Base-by-base conservation (phyloP, 768 basidiomycete genomes). In the Russula sp. region DNA sequence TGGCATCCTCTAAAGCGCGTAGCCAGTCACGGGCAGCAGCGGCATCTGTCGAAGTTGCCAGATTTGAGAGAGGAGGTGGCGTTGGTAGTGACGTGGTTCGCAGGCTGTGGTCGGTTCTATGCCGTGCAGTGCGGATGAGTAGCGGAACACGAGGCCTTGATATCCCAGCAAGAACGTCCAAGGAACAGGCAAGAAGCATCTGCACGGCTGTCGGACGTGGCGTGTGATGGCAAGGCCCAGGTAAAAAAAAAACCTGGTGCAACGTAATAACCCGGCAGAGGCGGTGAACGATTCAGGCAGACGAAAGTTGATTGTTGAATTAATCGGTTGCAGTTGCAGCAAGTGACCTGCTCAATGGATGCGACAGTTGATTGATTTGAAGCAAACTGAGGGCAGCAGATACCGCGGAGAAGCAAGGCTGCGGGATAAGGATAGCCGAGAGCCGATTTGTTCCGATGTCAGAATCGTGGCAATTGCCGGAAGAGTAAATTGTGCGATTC, bases 11-110 rank as follows among this genome's bases (percentile, higher is more conserved):
- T 58, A 55, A 69, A 69, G 0, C 50, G 34, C 13, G 36, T 26
- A 69, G 13, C 68, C 68, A 69, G 51, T 67, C 66, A n/a, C 63
- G 46, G 3, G 68, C 68, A n/a, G 59, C 55, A 9, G 40, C 34
- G 38, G 55, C 16, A 30, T 69, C 68, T 53, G 67, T 51, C 28
- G 49, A 55, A 49, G 58, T 69, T 49, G 36, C 59, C 30, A 69
- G 54, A 28, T 40, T 52, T 13, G 53, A 57, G 34, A 69, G 59
- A n/a, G 62, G 54, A 8, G 68, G 68, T 22, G 68, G 68, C 14
- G 50, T 50, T 26, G 68, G 68, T 18, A 69, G 59, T 51, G 62
- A 20, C 32, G 57, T 42, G 24, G 38, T 24, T 48, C 49, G 40
- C 26, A 49, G 11, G 44, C 62, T 49, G 44, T 53, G 38, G 36